A percentile compares a stretch with the other conserved stretches of the same genome.
These are phyloP conservation scores for Phialophora chinensis DNA, from an alignment of 2,329 filamentous ascomycete species.

Conservation along the genomic window DNA sequence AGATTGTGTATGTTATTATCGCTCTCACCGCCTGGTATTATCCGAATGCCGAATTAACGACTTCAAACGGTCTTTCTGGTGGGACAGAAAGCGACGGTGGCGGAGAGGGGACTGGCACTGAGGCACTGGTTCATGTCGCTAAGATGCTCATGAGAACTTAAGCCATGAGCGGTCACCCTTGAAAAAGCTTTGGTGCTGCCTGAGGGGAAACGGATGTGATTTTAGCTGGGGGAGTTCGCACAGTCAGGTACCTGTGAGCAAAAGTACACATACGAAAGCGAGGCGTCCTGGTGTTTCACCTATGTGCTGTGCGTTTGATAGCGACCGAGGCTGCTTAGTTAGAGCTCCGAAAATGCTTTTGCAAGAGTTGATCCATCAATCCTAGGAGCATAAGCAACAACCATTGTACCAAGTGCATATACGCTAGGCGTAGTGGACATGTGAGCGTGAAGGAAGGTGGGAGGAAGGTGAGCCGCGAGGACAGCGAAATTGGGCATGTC, in stretches of 20 bases:
- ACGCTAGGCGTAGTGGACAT: too few species aligned
- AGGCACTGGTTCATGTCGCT: conserved; percentile 23
- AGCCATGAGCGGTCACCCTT: not conserved
- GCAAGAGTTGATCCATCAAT: not conserved
- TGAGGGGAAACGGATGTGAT: not conserved
- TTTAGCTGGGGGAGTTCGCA: not conserved
- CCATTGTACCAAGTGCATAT: too few species aligned
- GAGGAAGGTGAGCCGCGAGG: too few species aligned
- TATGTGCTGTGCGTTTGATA: not conserved
- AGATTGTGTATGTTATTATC: conserved; percentile 65
- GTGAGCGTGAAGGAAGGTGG: too few species aligned
- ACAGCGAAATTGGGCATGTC: conserved; percentile 10
- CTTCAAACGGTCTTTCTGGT: conserved; percentile 30
- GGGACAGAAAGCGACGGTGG: conserved; percentile 15
- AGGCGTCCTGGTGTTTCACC: conserved; percentile 17
- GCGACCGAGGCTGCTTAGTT: not conserved
- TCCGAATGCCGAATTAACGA: conserved; percentile 54
- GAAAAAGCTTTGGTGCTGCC: not conserved
- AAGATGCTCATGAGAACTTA: conserved; percentile 30
- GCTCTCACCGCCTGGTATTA: conserved; percentile 68
- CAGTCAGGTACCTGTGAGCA: conserved; percentile 8
- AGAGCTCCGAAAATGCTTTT: not conserved
- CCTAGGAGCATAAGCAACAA: too few species aligned
- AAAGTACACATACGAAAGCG: conserved; percentile 13
- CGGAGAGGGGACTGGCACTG: conserved; percentile 18